A percentile compares a stretch with the other conserved stretches of the same genome.
phyloP scores from a whole-genome alignment of 2,329 filamentous ascomycete genomes.

The Aspergillus udagawae region DNA sequence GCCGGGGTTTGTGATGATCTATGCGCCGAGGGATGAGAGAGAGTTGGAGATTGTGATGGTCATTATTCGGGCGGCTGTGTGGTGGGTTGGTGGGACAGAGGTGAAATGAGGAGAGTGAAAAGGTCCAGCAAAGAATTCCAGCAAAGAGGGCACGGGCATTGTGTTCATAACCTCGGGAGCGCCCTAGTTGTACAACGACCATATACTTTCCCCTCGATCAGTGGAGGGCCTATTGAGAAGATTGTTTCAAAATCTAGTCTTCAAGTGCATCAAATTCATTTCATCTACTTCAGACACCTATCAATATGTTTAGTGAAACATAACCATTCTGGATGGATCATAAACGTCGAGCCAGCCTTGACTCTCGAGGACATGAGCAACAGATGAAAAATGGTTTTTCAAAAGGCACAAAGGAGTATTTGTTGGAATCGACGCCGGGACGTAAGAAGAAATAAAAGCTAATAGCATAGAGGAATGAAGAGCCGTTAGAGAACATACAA shows the following conservation, averaged over 20 bases:
- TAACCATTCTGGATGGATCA: slow-evolving; percentile 11
- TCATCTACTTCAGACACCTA: not conserved
- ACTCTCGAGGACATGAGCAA: slow-evolving; percentile 6
- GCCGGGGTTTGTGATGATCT: slow-evolving; percentile 73
- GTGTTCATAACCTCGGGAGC: no score
- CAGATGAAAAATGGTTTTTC: slow-evolving; percentile 17
- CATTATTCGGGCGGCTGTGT: slow-evolving; percentile 71
- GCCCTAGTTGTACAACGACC: no score
- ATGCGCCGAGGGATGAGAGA: slow-evolving; percentile 66
- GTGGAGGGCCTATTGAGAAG: not conserved
- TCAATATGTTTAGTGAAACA: slow-evolving; percentile 1
- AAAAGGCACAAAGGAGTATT: slow-evolving; percentile 21
- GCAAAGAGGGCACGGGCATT: no score
- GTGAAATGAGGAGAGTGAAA: not conserved
- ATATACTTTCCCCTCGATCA: not conserved
- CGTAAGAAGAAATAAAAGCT: slow-evolving; percentile 36
- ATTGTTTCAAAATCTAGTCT: not conserved
- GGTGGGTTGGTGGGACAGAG: slow-evolving; percentile 46
- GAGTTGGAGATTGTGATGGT: slow-evolving; percentile 65
- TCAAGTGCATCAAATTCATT: not conserved
- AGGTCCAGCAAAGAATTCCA: no score
- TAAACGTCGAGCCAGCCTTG: slow-evolving; percentile 13
- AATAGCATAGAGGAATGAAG: slow-evolving; percentile 40
- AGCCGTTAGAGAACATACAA: slow-evolving; percentile 36
- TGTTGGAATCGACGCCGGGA: slow-evolving; percentile 28